Percentiles rank a stretch among this genome's conserved stretches.
phyloP scores from a whole-genome alignment of 2,329 filamentous ascomycete species.

The Pseudopyricularia cyperi region DNA sequence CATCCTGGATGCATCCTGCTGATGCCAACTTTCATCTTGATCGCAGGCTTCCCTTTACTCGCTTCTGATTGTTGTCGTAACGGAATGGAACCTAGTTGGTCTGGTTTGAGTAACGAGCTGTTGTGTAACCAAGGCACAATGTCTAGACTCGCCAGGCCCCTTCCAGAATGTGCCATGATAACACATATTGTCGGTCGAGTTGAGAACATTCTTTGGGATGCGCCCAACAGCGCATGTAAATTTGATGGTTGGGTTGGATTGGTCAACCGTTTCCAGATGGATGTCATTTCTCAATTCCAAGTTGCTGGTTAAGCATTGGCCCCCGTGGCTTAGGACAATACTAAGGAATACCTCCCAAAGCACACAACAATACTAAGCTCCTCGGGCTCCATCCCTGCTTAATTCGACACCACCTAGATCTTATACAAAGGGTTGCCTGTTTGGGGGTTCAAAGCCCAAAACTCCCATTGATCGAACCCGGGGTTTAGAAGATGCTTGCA shows the following conservation, averaged over 20 bases:
- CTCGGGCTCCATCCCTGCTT: not conserved
- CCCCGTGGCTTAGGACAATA: not conserved
- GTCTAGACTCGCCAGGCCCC: not conserved
- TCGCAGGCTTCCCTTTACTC: conserved; percentile 21
- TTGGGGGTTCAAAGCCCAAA: no score
- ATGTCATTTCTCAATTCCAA: no score
- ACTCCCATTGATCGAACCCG: no score
- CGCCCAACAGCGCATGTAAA: not conserved
- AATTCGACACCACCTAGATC: not conserved
- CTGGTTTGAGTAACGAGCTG: not conserved
- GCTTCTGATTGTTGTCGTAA: conserved; percentile 13
- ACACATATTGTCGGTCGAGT: not conserved
- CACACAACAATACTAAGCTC: not conserved
- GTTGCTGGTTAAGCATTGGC: not conserved
- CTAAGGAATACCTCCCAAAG: not conserved
- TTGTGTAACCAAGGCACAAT: not conserved
- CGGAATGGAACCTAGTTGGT: not conserved
- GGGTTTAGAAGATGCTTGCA: no score
- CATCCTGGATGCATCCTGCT: not conserved
- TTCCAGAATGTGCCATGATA: not conserved
- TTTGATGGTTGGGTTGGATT: not conserved
- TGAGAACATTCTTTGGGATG: not conserved
- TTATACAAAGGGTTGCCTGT: no score
- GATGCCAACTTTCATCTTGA: conserved; percentile 3
- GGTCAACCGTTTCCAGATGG: not conserved